Conservation (phyloP, 805 yeast species). For the Candida taoyuanica region DNA sequence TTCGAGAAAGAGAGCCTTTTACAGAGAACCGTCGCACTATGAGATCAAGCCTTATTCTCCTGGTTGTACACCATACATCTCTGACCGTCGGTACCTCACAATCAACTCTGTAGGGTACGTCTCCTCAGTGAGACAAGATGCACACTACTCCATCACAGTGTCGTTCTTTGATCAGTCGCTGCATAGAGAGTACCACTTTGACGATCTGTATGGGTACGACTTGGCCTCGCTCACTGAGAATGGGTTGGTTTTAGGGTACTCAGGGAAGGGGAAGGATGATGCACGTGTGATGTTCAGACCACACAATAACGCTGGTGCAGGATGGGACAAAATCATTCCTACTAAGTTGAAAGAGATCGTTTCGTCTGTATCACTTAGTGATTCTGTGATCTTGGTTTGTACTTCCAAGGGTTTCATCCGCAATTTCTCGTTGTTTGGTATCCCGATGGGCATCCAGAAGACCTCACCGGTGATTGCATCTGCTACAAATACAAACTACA, state of each 20-base stretch:
- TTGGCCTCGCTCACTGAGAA: conserved; percentile 65
- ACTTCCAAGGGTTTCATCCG: conserved; percentile 75
- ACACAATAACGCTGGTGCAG: conserved; percentile 56
- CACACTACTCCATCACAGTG: conserved; percentile 71
- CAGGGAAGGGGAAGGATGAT: conserved; percentile 32
- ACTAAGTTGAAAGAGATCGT: conserved; percentile 49
- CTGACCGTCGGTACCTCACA: conserved; percentile 68
- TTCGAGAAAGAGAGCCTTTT: neutral
- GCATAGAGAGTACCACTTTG: conserved; percentile 80
- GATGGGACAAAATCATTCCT: conserved; percentile 69
- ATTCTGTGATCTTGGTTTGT: conserved; percentile 57
- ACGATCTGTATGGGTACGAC: conserved; percentile 67
- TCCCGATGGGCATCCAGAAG: conserved; percentile 65
- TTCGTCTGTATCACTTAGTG: conserved; percentile 66
- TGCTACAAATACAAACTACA: conserved; percentile 27
- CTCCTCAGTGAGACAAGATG: conserved; percentile 62
- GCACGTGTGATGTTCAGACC: conserved; percentile 61
- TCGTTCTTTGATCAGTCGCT: conserved; percentile 76
- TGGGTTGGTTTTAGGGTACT: conserved; percentile 61
- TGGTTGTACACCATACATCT: conserved; percentile 80
- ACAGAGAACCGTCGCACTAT: conserved; percentile 18
- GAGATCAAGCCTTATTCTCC: conserved; percentile 67
- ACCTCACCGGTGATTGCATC: conserved; percentile 64
- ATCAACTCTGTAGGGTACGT: conserved; percentile 80
- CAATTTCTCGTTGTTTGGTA: conserved; percentile 66